Percentiles rank a stretch among this genome's conserved stretches.
Evolutionary conservation across 768 basidiomycete species (phyloP).

Genomic region (Chlorophyllum brunneum): DNA sequence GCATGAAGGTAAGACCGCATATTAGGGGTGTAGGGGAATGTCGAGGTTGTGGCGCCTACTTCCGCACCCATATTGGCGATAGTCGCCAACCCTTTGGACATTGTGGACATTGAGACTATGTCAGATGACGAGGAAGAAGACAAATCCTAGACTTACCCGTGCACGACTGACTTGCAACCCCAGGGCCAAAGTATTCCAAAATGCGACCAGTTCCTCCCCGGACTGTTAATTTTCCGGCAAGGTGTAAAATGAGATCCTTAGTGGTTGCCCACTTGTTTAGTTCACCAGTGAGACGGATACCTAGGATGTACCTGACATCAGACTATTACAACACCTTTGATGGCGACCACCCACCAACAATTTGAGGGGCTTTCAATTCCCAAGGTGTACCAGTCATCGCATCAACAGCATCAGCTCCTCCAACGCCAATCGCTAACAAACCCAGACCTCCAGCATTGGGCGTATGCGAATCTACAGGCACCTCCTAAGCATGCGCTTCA

Average conservation of each 20-base stretch:
- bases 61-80: slow-evolving; percentile 99
- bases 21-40: slow-evolving; percentile 89
- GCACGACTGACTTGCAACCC: slow-evolving; percentile 85
- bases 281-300: slow-evolving; percentile 84
- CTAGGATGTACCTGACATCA: slow-evolving; percentile 30
- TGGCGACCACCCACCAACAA: slow-evolving; percentile 54
- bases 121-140: neutral
- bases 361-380: slow-evolving; percentile 90
- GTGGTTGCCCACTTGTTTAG: slow-evolving; percentile 90
- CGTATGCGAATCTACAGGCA: slow-evolving; percentile 80
- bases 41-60: slow-evolving; percentile 99
- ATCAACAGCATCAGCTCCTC: slow-evolving; percentile 97
- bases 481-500: neutral
- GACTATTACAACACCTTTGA: neutral
- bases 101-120: neutral
- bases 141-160: slow-evolving; percentile 53
- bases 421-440: slow-evolving; percentile 96
- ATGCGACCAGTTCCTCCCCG: slow-evolving; percentile 94
- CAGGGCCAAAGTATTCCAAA: slow-evolving; percentile 95
- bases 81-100: slow-evolving; percentile 74
- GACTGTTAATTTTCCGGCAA: slow-evolving; percentile 93
- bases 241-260: slow-evolving; percentile 92
- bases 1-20: slow-evolving; percentile 91
- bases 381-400: slow-evolving; percentile 98
- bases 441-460: slow-evolving; percentile 98